phyloP scores from a whole-genome alignment of 495 filamentous ascomycete genomes.

The Tirmania nivea region DNA sequence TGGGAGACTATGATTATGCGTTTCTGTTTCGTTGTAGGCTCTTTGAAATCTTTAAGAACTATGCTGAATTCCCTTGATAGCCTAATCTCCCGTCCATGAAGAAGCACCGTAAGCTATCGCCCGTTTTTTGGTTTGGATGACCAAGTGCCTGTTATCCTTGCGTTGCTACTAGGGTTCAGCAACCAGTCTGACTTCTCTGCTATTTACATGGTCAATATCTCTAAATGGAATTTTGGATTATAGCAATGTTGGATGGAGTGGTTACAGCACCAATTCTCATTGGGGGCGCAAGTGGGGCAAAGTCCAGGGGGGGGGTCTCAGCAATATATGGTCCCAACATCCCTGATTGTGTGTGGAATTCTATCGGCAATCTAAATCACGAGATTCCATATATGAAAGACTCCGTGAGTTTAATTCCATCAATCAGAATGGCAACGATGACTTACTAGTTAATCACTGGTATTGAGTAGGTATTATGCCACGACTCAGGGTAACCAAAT shows the following conservation, averaged over 20 bases:
- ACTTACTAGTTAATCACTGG: not conserved
- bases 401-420: slow-evolving; percentile 30
- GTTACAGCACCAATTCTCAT: slow-evolving; percentile 63
- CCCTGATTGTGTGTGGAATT: slow-evolving; percentile 66
- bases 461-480: not conserved
- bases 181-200: slow-evolving; percentile 15
- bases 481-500: too few species aligned
- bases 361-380: slow-evolving; percentile 66
- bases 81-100: slow-evolving; percentile 72
- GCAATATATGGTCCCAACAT: slow-evolving; percentile 76
- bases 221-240: not conserved
- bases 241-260: slow-evolving; percentile 41
- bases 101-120: slow-evolving; percentile 36
- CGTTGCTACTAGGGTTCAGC: slow-evolving; percentile 52
- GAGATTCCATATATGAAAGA: slow-evolving; percentile 57
- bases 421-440: not conserved
- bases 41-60: not conserved
- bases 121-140: slow-evolving; percentile 83
- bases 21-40: slow-evolving; percentile 25
- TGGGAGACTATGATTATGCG: slow-evolving; percentile 74
- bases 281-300: slow-evolving; percentile 38
- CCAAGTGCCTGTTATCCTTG: slow-evolving; percentile 56
- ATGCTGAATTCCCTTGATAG: slow-evolving; percentile 12
- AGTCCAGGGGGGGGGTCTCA: slow-evolving; percentile 34
- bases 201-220: not conserved